Evolutionary conservation across 129 eudicot species (phyloP).

Genomic region (Flaveria bidentis): DNA sequence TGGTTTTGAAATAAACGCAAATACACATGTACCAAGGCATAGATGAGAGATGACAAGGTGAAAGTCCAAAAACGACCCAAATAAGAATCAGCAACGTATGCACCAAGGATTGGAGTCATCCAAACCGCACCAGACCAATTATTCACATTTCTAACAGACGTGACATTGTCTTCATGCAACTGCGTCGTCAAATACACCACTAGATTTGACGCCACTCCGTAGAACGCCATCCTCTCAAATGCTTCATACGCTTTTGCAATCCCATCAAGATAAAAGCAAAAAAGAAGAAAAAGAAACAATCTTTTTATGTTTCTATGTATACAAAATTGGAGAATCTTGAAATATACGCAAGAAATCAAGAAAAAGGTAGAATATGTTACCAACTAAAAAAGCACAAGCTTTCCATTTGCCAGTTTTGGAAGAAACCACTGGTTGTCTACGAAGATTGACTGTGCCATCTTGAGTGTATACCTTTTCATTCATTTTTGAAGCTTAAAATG

Average conservation of each 20-base stretch:
- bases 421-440: conserved; percentile 71
- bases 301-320: not conserved
- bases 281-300: conserved; percentile 5
- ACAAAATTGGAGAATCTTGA: conserved; percentile 23
- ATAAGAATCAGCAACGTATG: conserved; percentile 84
- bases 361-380: conserved; percentile 45
- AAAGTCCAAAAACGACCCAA: conserved; percentile 96
- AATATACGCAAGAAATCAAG: conserved; percentile 27
- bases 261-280: conserved; percentile 2
- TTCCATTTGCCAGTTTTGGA: conserved; percentile 92
- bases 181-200: conserved; percentile 88
- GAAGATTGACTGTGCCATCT: conserved; percentile 93
- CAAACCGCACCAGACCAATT: conserved; percentile 90
- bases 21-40: conserved; percentile 56
- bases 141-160: conserved; percentile 84
- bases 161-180: conserved; percentile 83
- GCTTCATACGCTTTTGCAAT: conserved; percentile 78
- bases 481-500: conserved; percentile 32
- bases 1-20: not conserved
- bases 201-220: conserved; percentile 88
- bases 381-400: conserved; percentile 88
- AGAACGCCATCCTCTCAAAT: conserved; percentile 94
- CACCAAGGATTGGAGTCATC: conserved; percentile 92
- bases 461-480: conserved; percentile 71
- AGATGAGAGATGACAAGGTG: conserved; percentile 75